Base-by-base conservation (phyloP, 192 early-diverging fungal genomes). In the Gigaspora rosea region DNA sequence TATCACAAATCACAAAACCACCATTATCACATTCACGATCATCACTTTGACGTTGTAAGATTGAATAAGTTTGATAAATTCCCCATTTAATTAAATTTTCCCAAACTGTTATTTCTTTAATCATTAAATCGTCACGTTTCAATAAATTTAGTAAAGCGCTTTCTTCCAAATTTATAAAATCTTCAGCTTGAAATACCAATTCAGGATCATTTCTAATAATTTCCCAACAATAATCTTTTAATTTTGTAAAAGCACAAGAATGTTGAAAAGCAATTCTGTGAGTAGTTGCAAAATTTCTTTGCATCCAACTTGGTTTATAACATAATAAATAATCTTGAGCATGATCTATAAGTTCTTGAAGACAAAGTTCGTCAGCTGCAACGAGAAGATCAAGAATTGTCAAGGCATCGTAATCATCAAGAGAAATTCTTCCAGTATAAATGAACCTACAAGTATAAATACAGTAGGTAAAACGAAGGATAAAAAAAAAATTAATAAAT, bases 71-170 rank as follows among this genome's bases (percentile, higher is more conserved):
- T 35, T 49, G 27, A 36, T 20, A 15, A 20, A 64, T 61, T 46
- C 73, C 73, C 73, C 73, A 75, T 50, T 75, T 64, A 51, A 75
- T 75, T 64, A 75, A 13, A 64, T 48, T n/a, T 20, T 62, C 35
- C 73, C 73, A 75, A 51, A 64, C 10, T 3, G 8, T 18, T 2
- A 64, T 48, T 64, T 75, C 73, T 13, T 61, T 47, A 6, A 62
- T 63, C 11, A 56, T 22, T 32, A 75, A 41, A 64, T 75, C 73
- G 64, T 75, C 73, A n/a, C 73, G 57, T 35, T 75, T 49, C 32
- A 75, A 54, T 50, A 75, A 51, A 13, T 11, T 13, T 10, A 63
- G 0, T 4, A 75, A 64, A 62, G 50, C 15, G 50, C 15, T 63
- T 75, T 75, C 61, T 7, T 75, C 73, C 11, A 75, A 22, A 27